Percentiles rank a stretch among this genome's conserved stretches.
phyloP scores from a whole-genome alignment of 306 rosid genomes.

The Luffa acutangula region DNA sequence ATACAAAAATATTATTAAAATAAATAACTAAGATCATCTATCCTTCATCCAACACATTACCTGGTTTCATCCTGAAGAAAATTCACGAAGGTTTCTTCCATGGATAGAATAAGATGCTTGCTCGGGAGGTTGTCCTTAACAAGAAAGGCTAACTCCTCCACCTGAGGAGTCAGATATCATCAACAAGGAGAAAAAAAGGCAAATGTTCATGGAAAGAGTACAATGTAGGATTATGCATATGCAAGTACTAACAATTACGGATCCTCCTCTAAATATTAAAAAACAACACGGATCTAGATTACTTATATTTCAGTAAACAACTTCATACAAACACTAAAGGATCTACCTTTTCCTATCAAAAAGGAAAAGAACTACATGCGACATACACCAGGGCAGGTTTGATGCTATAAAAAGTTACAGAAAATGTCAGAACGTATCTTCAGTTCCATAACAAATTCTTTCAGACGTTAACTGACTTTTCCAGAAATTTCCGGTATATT shows the following conservation, averaged over 20 bases:
- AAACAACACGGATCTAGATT: background rate
- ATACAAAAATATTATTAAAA: background rate
- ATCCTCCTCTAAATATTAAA: background rate
- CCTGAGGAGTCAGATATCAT: constrained; percentile 32
- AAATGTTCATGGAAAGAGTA: background rate
- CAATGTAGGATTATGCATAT: background rate
- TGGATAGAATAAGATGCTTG: constrained; percentile 90
- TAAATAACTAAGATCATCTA: constrained; percentile 3
- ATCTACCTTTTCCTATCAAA: background rate
- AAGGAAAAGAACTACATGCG: background rate
- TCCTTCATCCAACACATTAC: constrained; percentile 28
- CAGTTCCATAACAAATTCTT: background rate
- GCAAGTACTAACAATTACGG: background rate
- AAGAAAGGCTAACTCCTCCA: constrained; percentile 93
- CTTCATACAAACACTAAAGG: background rate
- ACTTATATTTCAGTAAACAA: background rate
- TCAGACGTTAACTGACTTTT: background rate
- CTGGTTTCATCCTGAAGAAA: constrained; percentile 71
- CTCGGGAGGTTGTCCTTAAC: constrained; percentile 92
- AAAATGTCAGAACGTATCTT: background rate
- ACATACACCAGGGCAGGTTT: background rate
- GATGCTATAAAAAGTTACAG: background rate
- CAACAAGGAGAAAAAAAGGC: background rate
- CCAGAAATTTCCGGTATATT: background rate
- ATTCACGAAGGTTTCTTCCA: constrained; percentile 73